These are phyloP conservation scores for Bruguiera gymnorhiza DNA, from an alignment of 345 rosid genomes.

Conservation along the genomic window DNA sequence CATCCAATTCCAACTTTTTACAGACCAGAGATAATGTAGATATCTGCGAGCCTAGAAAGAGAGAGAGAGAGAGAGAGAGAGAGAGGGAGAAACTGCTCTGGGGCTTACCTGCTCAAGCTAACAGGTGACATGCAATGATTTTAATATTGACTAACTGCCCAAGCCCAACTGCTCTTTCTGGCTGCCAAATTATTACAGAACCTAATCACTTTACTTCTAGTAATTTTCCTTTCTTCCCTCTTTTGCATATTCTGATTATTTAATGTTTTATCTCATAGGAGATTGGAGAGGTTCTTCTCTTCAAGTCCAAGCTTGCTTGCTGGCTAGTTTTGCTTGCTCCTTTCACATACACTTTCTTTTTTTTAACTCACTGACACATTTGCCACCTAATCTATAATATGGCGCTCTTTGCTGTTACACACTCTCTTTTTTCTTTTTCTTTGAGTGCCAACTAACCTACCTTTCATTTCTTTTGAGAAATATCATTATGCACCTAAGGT, in stretches of 20 bases:
- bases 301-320: conserved; percentile 60
- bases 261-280: conserved; percentile 19
- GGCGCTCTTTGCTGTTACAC: conserved; percentile 75
- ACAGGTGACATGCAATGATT: conserved; percentile 48
- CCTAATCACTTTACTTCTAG: conserved; percentile 36
- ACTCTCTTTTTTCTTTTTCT: conserved; percentile 32
- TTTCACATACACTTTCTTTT: conserved; percentile 38
- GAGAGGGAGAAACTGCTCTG: conserved; percentile 3
- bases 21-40: conserved; percentile 28
- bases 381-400: conserved; percentile 67
- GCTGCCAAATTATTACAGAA: conserved; percentile 59
- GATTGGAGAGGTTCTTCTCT: conserved; percentile 70
- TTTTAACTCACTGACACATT: conserved; percentile 56
- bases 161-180: conserved; percentile 50
- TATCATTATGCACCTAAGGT: conserved; percentile 31
- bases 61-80: conserved; percentile 7
- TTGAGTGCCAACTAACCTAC: conserved; percentile 52
- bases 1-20: conserved; percentile 61
- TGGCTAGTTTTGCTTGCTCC: conserved; percentile 42
- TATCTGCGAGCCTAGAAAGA: conserved; percentile 25
- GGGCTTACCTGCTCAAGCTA: conserved; percentile 46
- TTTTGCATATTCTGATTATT: background rate
- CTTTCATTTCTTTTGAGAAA: conserved; percentile 39
- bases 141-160: conserved; percentile 58
- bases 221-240: background rate